Evolutionary conservation across 2,329 filamentous ascomycete species (phyloP), one percentile per base, ranked within the genome.

Genomic region (Ploettnerulaceae sp.): DNA sequence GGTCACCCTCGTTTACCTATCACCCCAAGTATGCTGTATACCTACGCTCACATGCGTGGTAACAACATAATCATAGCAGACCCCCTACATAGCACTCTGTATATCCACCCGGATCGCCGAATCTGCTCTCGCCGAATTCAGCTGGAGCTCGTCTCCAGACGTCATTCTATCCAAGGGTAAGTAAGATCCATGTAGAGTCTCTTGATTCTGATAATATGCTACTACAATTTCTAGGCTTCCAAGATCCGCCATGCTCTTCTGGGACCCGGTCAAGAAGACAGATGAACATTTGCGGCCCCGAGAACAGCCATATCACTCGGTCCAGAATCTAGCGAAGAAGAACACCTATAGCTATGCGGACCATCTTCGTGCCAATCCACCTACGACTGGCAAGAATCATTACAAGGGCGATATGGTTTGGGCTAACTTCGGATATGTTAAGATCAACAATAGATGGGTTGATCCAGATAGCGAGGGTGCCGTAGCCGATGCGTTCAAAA

Each of bases 401-500:
- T 55, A 54, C 29, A 58, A 55, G 38, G 55, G 51, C 3, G 41
- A 56, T 15, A 31, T 51, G 15, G 53, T 53, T 2, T 56, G 47
- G 33, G 45, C 18, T 8, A 59, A 61, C 24, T 62, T 59, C 45
- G 62, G 62, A 4, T 63, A 61, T 21, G 5, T 61, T 14, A 22
- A 37, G 12, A 48, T 58, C 18, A 54, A 56, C 17, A 53, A 50
- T 9, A 24, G 15, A 28, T 62, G 61, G 59, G 51, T 57, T 5
- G 62, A 65, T 51, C 61, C 61, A 17, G 62, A 64, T 21, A 54
- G 56, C 36, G 47, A 56, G 38, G 45, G 42, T 24, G 33, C 26
- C 3, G 9, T 35, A 8, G 41, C 34, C 7, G 20, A 45, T 42
- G 32, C 39, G 2, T 32, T 40, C 25, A 14, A 42, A 8, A 18